Evolutionary conservation across 257 asterid genomes (phyloP), one percentile per base, ranked within the genome.

Genomic region (Solanum arcanum): DNA sequence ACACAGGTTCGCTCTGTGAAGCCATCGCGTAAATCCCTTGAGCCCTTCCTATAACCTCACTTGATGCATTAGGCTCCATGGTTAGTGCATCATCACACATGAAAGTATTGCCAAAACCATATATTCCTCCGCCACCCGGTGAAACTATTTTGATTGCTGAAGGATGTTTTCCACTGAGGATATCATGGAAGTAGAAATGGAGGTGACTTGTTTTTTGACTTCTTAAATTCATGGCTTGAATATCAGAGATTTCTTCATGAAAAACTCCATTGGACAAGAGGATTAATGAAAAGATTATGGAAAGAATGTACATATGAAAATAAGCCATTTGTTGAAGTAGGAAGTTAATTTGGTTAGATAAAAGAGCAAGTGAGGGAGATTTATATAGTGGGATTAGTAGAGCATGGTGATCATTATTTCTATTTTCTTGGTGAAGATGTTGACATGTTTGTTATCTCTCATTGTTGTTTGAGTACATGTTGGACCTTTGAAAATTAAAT

Each of bases 171-270:
- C 98, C 94, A 41, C 93, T 86, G 44, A 75, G 68, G n/a, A 88
- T 42, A 21, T 94, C 95, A 20, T 93, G 97, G 92, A 90, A 94
- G 90, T 88, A 93, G 85, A 94, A 94, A 86, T 92, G 96, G 33
- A 94, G 93, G 84, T 90, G 95, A 60, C 85, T 89, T 25, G 85
- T 88, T 89, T 86, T 89, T 20, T 90, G 88, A 8, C 20, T 70
- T 25, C 37, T 70, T 23, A 5, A 10, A 20, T 42, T 85, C 20
- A 56, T 42, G 56, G 84, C 12, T 44, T 64, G 81, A 1, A 81
- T 16, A 23, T 86, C 89, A 4, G 86, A 59, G 39, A 74, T 47
- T 84, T 92, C 92, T 41, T 92, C 86, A 42, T 90, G 86, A 69
- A 90, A 91, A 18, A 77, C 87, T 29, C 83, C 92, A 33, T 80